These are phyloP conservation scores for Apiospora koreana DNA, from an alignment of 2,329 filamentous ascomycete species.

Conservation along the genomic window DNA sequence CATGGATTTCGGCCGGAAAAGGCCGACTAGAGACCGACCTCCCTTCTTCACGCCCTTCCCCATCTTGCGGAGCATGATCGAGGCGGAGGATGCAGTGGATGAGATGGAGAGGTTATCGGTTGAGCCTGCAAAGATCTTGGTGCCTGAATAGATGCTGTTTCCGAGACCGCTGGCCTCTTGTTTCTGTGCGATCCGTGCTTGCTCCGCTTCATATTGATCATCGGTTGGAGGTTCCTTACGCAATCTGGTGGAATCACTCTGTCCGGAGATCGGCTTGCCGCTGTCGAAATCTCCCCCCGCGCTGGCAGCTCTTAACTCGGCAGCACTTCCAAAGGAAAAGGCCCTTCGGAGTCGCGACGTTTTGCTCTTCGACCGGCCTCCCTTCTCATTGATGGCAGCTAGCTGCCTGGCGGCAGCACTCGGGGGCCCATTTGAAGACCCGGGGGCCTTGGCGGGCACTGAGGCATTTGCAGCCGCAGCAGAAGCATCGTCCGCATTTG, in stretches of 20 bases:
- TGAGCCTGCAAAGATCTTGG: conserved; percentile 82
- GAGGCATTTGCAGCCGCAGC: conserved; percentile 28
- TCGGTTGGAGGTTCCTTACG: conserved; percentile 64
- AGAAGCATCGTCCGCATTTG: conserved; percentile 42
- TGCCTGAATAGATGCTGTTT: conserved; percentile 88
- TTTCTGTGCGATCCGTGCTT: conserved; percentile 85
- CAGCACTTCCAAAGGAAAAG: conserved; percentile 95
- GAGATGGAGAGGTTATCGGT: conserved; percentile 94
- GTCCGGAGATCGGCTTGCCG: conserved; percentile 48
- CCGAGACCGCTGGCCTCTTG: conserved; percentile 93
- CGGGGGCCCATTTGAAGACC: conserved; percentile 33
- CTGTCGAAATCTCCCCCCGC: conserved; percentile 43
- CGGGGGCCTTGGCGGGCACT: conserved; percentile 33
- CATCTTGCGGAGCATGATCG: conserved; percentile 97
- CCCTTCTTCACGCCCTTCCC: conserved; percentile 97
- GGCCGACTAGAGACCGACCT: conserved; percentile 83
- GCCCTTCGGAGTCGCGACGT: conserved; percentile 83
- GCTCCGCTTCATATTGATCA: conserved; percentile 80
- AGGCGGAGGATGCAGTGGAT: conserved; percentile 85
- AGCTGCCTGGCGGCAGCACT: conserved; percentile 84
- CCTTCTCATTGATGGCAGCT: conserved; percentile 83
- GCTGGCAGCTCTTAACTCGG: conserved; percentile 75
- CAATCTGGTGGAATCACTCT: conserved; percentile 54
- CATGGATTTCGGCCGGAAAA: conserved; percentile 93
- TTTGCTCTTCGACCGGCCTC: conserved; percentile 77